Evolutionary conservation across 768 basidiomycete genomes (phyloP), one percentile per base, ranked within the genome.

Genomic region (Suillus decipiens): DNA sequence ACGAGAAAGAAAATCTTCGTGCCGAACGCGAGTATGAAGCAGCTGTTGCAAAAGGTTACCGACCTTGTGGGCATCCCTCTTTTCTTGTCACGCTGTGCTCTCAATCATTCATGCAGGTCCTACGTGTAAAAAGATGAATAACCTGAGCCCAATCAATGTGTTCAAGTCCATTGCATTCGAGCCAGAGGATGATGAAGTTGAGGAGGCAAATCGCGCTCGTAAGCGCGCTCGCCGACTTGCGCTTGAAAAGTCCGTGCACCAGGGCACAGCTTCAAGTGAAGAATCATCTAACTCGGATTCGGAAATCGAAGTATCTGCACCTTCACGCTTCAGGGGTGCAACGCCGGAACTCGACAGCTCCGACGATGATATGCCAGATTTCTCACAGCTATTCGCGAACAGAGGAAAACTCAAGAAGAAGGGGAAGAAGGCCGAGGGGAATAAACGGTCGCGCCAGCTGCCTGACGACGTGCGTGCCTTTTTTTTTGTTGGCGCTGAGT

Each of bases 111-210:
- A 6, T 41, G 8, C 62, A 88, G 87, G 89, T 71, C 88, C 88
- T 9, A 84, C 78, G 1, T 95, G 93, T 75, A 85, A 86, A 69
- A 81, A 81, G 68, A 86, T 87, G 80, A 81, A 84, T 60, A 85
- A 89, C 64, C 76, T 85, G 19, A 75, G 76, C 9, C 74, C 78
- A 10, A 73, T 74, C 33, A 82, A 81, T 60, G 75, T 88, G 34
- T 95, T 89, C 81, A 80, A 79, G 51, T 80, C 86, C 1, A 72
- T 75, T 2, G 89, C 90, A 0, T 94, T 95, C 69, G 84, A 89
- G 68, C 89, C 92, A 0, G 79, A 84, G 0, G 80, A 81, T 3
- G 82, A 86, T 42, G 88, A 90, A 61, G 68, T 90, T 10, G 72
- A 72, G 15, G 69, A 76, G 5, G 77, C 81, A 22, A 72, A 74